phyloP scores from a whole-genome alignment of 2,329 filamentous ascomycete species.

The Botryosphaeria dothidea region DNA sequence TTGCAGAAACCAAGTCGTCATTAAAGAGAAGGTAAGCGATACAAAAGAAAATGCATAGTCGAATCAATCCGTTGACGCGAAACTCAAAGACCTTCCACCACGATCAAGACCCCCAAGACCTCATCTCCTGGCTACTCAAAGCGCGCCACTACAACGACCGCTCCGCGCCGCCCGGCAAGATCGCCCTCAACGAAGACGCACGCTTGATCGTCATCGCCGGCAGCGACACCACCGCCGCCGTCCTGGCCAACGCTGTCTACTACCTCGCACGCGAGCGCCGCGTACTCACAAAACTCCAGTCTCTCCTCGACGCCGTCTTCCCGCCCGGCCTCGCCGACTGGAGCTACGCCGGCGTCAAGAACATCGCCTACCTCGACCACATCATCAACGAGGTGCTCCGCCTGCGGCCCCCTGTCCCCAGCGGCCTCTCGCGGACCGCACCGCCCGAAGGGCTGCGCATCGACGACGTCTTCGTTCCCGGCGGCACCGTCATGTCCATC shows the following conservation, averaged over 20 bases:
- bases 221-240: slow-evolving; percentile 5
- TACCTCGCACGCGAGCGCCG: slow-evolving; percentile 25
- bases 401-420: slow-evolving; percentile 42
- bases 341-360: slow-evolving; percentile 32
- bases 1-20: slow-evolving; percentile 30
- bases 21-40: slow-evolving; percentile 32
- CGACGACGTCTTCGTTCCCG: slow-evolving; percentile 36
- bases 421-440: slow-evolving; percentile 37
- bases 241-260: not conserved
- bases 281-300: slow-evolving; percentile 15
- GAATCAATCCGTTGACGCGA: not conserved
- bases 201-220: slow-evolving; percentile 35
- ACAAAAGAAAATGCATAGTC: not conserved
- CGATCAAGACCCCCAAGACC: slow-evolving; percentile 35
- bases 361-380: slow-evolving; percentile 37
- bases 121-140: slow-evolving; percentile 45
- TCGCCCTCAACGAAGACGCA: slow-evolving; percentile 36
- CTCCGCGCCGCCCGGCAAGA: slow-evolving; percentile 34
- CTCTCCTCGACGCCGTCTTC: slow-evolving; percentile 27
- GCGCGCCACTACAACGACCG: slow-evolving; percentile 38
- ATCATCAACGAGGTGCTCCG: slow-evolving; percentile 47
- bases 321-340: slow-evolving; percentile 27
- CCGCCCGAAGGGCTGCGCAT: slow-evolving; percentile 40
- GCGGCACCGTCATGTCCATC: slow-evolving; percentile 27
- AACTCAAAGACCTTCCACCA: not conserved